Evolutionary conservation across 1,284 basidiomycete species (phyloP).

Genomic region (Quambalaria eucalypti): DNA sequence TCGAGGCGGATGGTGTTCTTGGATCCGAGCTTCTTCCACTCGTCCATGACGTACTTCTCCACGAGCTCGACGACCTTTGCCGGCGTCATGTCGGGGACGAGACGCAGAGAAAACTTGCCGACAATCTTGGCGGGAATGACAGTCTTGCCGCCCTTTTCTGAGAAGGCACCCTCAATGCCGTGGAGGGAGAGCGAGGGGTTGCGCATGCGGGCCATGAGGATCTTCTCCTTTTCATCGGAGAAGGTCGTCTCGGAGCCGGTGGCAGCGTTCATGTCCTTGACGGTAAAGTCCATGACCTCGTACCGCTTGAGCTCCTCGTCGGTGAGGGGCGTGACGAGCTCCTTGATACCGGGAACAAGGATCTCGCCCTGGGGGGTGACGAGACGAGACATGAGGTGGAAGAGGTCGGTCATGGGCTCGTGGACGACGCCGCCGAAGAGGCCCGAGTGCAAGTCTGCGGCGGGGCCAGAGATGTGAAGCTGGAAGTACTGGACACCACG

Average conservation of each 20-base stretch:
- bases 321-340: conserved; percentile 69
- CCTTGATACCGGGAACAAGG: conserved; percentile 80
- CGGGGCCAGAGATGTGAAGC: conserved; percentile 72
- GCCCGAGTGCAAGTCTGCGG: conserved; percentile 80
- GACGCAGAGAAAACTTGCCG: conserved; percentile 52
- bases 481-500: conserved; percentile 87
- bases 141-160: conserved; percentile 62
- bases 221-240: conserved; percentile 69
- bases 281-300: conserved; percentile 47
- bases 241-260: conserved; percentile 71
- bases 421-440: conserved; percentile 49
- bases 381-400: conserved; percentile 60
- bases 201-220: conserved; percentile 68
- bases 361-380: conserved; percentile 76
- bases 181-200: conserved; percentile 83
- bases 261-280: conserved; percentile 66
- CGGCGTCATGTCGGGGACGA: conserved; percentile 79
- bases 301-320: conserved; percentile 62
- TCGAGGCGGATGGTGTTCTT: conserved; percentile 42
- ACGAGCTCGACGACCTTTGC: conserved; percentile 38
- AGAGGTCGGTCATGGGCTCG: conserved; percentile 58
- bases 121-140: conserved; percentile 85
- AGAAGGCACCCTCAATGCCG: conserved; percentile 95
- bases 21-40: conserved; percentile 40
- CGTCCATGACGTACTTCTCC: conserved; percentile 33